A percentile compares a stretch with the other conserved stretches of the same genome.
These are phyloP conservation scores for Candida suzukii DNA, from an alignment of 805 yeast genomes.

Conservation along the genomic window DNA sequence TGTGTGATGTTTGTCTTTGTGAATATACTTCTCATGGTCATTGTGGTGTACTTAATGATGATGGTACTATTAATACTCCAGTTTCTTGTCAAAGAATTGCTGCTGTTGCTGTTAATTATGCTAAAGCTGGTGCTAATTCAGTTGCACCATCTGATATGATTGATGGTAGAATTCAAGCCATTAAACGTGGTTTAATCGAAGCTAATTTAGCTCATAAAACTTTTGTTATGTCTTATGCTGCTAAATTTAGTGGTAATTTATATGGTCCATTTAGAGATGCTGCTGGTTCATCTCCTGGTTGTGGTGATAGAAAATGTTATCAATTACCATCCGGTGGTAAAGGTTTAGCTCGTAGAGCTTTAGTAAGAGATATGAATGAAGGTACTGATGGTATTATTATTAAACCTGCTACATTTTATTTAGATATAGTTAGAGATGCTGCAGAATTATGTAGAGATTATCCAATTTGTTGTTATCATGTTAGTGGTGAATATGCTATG, in stretches of 20 bases:
- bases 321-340: constrained; percentile 91
- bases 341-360: constrained; percentile 90
- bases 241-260: constrained; percentile 84
- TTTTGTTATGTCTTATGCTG: constrained; percentile 88
- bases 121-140: constrained; percentile 90
- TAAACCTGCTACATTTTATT: constrained; percentile 92
- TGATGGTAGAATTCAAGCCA: constrained; percentile 88
- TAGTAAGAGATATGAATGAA: constrained; percentile 77
- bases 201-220: constrained; percentile 82
- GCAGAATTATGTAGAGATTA: constrained; percentile 71
- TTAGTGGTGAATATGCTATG: constrained; percentile 97
- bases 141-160: constrained; percentile 98
- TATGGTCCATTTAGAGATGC: constrained; percentile 99
- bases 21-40: constrained; percentile 98
- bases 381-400: constrained; percentile 96
- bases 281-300: constrained; percentile 83
- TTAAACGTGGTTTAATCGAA: constrained; percentile 75
- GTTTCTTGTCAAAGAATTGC: constrained; percentile 76
- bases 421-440: constrained; percentile 88
- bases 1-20: constrained; percentile 94
- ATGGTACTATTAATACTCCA: constrained; percentile 76
- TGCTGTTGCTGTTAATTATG: constrained; percentile 92
- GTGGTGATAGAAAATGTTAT: constrained; percentile 88
- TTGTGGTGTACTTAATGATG: constrained; percentile 86
- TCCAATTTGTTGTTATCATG: constrained; percentile 94